Evolutionary conservation across 768 basidiomycete species (phyloP).

Genomic region (Hydnum rufescens): DNA sequence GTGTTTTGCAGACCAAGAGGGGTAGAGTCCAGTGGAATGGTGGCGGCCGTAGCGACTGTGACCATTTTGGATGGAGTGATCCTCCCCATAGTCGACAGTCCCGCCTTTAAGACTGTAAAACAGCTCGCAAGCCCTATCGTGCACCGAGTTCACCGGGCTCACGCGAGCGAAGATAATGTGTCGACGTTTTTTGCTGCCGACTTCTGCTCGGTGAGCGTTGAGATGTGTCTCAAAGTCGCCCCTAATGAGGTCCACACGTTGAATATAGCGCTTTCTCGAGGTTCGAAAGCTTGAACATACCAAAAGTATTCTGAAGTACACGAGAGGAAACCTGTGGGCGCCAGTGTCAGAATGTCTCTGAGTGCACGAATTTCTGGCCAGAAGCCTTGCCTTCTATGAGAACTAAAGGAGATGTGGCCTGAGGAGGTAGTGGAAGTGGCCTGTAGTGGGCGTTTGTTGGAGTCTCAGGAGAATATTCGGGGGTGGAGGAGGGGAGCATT

Average conservation of each 20-base stretch:
- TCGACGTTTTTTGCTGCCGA: neutral
- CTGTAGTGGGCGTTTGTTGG: neutral
- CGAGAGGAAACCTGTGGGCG: neutral
- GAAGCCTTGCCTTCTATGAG: neutral
- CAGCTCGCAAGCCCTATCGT: slow-evolving; percentile 33
- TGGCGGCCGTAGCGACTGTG: slow-evolving; percentile 27
- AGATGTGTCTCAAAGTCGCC: slow-evolving; percentile 1
- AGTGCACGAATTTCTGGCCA: neutral
- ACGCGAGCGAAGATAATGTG: slow-evolving; percentile 17
- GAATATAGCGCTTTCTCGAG: no score
- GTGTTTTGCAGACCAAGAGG: slow-evolving; percentile 24
- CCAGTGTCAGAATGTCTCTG: neutral
- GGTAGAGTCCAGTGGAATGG: slow-evolving; percentile 24
- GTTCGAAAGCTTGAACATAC: neutral
- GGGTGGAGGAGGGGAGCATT: no score
- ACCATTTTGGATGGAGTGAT: slow-evolving; percentile 21
- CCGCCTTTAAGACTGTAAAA: slow-evolving; percentile 29
- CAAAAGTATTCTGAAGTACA: neutral
- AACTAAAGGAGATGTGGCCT: neutral
- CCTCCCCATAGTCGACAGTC: slow-evolving; percentile 29
- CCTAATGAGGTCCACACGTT: neutral
- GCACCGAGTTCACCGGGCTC: slow-evolving; percentile 32
- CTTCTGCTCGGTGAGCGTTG: neutral
- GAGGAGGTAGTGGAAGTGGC: neutral
- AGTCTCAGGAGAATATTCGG: no score